Conservation (phyloP, 2,329 filamentous ascomycete genomes). For the Seiridium unicorne region DNA sequence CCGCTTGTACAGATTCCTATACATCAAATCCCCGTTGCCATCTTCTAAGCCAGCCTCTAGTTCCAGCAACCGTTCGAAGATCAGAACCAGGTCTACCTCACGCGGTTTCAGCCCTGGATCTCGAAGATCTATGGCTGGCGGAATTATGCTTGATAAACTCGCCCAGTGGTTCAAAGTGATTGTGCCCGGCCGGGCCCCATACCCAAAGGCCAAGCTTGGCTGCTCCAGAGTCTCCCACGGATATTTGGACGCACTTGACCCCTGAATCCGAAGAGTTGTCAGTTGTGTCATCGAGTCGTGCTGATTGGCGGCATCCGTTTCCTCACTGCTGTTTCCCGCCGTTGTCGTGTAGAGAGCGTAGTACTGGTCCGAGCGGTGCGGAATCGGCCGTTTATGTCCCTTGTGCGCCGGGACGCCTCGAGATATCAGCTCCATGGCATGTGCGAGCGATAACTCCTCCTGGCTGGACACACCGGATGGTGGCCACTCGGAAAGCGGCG, state of each 20-base stretch:
- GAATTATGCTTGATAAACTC: conserved; percentile 53
- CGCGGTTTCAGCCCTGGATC: conserved; percentile 60
- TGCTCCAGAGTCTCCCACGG: conserved; percentile 75
- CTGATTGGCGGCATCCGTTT: conserved; percentile 43
- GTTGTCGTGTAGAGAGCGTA: conserved; percentile 55
- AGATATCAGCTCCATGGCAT: conserved; percentile 58
- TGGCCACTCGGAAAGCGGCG: conserved; percentile 54
- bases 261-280: conserved; percentile 52
- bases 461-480: conserved; percentile 47
- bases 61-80: conserved; percentile 59
- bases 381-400: conserved; percentile 52
- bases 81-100: conserved; percentile 55
- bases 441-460: conserved; percentile 50
- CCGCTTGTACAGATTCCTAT: conserved; percentile 63
- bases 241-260: conserved; percentile 34
- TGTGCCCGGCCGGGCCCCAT: conserved; percentile 65
- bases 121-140: conserved; percentile 55
- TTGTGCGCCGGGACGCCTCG: conserved; percentile 56
- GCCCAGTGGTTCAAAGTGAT: conserved; percentile 72
- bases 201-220: conserved; percentile 68
- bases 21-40: conserved; percentile 52
- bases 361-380: conserved; percentile 54
- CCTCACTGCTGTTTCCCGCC: conserved; percentile 39
- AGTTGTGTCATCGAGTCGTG: conserved; percentile 58
- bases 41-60: conserved; percentile 51